Evolutionary conservation across 2,329 filamentous ascomycete genomes (phyloP).

Genomic region (Sodiomyces alkalinus): DNA sequence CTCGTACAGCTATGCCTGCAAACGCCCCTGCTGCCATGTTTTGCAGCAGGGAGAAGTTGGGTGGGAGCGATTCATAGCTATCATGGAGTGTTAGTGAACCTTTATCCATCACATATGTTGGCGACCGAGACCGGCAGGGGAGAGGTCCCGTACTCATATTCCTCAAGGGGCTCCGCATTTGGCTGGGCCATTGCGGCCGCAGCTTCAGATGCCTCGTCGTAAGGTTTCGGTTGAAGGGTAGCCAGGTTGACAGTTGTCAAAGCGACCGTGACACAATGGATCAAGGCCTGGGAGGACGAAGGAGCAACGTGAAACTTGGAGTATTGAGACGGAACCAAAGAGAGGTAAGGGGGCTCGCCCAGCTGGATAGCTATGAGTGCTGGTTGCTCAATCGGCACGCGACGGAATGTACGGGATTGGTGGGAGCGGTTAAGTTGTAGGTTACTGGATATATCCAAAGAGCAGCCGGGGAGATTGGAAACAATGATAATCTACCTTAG

Average conservation of each 20-base stretch:
- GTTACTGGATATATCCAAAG: too few relatives aligned
- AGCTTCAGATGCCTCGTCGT: constrained; percentile 50
- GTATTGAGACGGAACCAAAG: too few relatives aligned
- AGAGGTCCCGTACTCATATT: constrained; percentile 57
- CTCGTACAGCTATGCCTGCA: constrained; percentile 82
- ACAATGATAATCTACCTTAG: too few relatives aligned
- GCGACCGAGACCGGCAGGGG: too few relatives aligned
- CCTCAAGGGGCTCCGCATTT: constrained; percentile 45
- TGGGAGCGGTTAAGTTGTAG: background rate
- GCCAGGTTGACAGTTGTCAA: constrained; percentile 37
- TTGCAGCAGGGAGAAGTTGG: constrained; percentile 83
- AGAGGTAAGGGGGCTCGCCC: too few relatives aligned
- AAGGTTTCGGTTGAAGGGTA: constrained; percentile 43
- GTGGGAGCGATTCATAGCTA: constrained; percentile 82
- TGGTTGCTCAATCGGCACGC: too few relatives aligned
- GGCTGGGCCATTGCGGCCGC: constrained; percentile 57
- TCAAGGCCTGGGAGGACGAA: constrained; percentile 2
- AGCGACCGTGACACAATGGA: background rate
- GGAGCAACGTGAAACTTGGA: too few relatives aligned
- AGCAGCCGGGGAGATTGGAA: too few relatives aligned
- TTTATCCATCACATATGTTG: constrained; percentile 1
- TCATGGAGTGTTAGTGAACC: constrained; percentile 7
- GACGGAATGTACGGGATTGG: background rate
- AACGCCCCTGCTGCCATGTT: constrained; percentile 97
- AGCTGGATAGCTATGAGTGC: too few relatives aligned